Evolutionary conservation across 2,329 filamentous ascomycete species (phyloP).

Genomic region (Fusarium armeniacum): DNA sequence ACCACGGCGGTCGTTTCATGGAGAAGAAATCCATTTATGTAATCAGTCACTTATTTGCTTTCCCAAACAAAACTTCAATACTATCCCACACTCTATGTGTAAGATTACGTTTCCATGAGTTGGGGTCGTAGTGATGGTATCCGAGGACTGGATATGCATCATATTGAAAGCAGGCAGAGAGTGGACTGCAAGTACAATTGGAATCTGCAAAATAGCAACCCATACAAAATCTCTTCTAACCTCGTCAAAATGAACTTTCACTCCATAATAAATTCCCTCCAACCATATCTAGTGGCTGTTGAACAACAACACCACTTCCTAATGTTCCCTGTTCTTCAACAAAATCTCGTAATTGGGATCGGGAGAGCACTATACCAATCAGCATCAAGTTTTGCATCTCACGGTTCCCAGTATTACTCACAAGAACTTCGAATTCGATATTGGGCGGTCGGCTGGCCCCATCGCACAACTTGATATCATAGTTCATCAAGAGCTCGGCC

Average conservation of each 20-base stretch:
- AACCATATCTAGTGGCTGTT: background rate
- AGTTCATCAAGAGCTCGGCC: conserved; percentile 37
- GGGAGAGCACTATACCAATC: background rate
- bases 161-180: too few species aligned
- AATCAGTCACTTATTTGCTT: too few species aligned
- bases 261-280: too few species aligned
- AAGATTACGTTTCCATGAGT: too few species aligned
- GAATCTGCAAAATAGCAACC: background rate
- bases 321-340: background rate
- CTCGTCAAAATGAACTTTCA: background rate
- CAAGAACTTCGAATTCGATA: conserved; percentile 31
- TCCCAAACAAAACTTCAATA: too few species aligned
- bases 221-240: background rate
- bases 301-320: accelerated
- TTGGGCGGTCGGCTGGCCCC: conserved; percentile 4
- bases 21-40: background rate
- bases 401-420: background rate
- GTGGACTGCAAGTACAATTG: background rate
- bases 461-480: conserved; percentile 18
- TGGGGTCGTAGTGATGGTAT: too few species aligned
- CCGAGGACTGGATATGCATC: too few species aligned
- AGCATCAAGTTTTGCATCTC: accelerated
- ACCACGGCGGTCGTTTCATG: background rate
- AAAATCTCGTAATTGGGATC: conserved; percentile 20
- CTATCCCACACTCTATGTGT: too few species aligned